Evolutionary conservation across 2,329 filamentous ascomycete species (phyloP), one percentile per base, ranked within the genome.

Genomic region (Penicillium sp.): DNA sequence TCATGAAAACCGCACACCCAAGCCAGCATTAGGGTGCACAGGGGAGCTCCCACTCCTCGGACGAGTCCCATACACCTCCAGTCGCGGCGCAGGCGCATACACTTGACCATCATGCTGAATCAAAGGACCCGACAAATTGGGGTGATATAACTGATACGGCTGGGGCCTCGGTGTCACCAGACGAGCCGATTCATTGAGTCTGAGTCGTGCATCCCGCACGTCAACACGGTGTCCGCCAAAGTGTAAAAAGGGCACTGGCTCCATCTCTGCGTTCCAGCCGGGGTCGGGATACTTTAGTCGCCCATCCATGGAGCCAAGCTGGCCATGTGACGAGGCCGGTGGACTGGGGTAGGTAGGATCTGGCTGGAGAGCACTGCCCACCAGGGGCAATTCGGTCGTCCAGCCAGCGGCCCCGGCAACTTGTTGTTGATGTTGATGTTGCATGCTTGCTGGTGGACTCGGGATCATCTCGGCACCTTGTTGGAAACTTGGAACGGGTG

Each of bases 21-120:
- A 37, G 1, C 58, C 59, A 45, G 53, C 49, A 45, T 59, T 52
- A 9, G 63, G 59, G 4, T 53, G 52, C 9, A 61, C 28, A 37
- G 67, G 67, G 8, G 65, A 67, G 45, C 64, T 67, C 4, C 64
- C 64, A 50, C 65, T 67, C 21, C 66, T 58, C 8, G 57, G 45
- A 26, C 66, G 63, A 37, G 51, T 45, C 1, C 45, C 53, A 7
- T 59, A 58, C 10, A 48, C 35, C 28, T 58, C 61, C 10, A 55
- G 43, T 24, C 33, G 48, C 10, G 43, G 53, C 5, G 50, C 54
- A 15, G 55, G 48, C 1, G 50, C 43, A 52, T 59, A 57, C 1
- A 58, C 12, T 26, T 51, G 51, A 13, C 28, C 54, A 10, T 57
- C 35, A 17, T 60, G 60, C 9, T 61, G 61, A 13, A 63, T 52